Percentiles rank a stretch among this genome's conserved stretches.
phyloP scores from a whole-genome alignment of 176 grass and related monocot genomes.

The Bothriochloa decipiens region DNA sequence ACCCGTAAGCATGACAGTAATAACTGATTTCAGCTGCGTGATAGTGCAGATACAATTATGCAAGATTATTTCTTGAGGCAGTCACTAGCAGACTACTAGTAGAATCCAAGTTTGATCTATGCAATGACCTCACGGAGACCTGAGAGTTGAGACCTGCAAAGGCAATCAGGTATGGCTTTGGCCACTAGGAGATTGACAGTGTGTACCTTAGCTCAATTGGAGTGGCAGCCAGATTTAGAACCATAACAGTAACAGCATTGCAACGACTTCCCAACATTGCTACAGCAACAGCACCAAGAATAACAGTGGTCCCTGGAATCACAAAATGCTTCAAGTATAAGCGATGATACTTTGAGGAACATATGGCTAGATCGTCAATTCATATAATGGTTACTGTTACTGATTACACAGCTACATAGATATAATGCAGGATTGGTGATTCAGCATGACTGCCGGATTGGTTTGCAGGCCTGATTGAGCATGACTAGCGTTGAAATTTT shows the following conservation, averaged over 20 bases:
- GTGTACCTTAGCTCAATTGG: slow-evolving; percentile 89
- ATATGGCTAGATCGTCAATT: background rate
- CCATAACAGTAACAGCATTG: slow-evolving; percentile 78
- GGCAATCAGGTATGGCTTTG: background rate
- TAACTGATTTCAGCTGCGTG: background rate
- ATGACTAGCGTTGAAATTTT: background rate
- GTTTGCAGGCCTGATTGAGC: background rate
- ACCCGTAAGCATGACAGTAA: background rate
- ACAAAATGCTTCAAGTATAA: slow-evolving; percentile 19
- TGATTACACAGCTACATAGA: background rate
- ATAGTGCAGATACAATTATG: background rate
- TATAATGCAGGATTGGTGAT: background rate
- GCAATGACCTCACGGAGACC: background rate
- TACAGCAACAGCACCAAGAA: slow-evolving; percentile 81
- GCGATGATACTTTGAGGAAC: slow-evolving; percentile 25
- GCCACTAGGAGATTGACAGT: background rate
- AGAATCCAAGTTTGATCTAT: background rate
- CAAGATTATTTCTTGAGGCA: background rate
- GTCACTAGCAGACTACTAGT: background rate
- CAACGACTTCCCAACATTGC: slow-evolving; percentile 68
- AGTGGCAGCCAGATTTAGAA: slow-evolving; percentile 82
- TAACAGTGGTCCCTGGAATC: slow-evolving; percentile 77
- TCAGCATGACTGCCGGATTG: background rate
- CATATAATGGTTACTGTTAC: background rate
- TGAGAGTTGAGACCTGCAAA: background rate